Percentiles rank a stretch among this genome's conserved stretches.
These are phyloP conservation scores for Leccinum aurantiacum DNA, from an alignment of 768 basidiomycete species.

Conservation along the genomic window DNA sequence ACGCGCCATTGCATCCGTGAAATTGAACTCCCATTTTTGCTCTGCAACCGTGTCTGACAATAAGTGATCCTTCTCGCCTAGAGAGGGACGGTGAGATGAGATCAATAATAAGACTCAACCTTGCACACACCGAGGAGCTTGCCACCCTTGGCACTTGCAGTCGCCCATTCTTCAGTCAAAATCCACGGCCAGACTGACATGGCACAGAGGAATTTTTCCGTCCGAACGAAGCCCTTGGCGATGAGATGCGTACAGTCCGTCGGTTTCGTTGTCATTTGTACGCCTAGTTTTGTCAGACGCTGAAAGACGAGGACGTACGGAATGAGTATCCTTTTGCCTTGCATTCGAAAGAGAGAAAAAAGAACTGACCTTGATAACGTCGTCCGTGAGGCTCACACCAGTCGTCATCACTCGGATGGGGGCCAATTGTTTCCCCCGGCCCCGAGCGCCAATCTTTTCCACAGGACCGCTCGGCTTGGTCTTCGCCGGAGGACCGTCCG, in stretches of 20 bases:
- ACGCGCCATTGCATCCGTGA: constrained; percentile 57
- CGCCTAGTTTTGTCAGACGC: constrained; percentile 66
- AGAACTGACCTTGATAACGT: constrained; percentile 54
- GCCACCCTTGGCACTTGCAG: constrained; percentile 52
- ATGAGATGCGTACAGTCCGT: constrained; percentile 80
- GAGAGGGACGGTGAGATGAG: not conserved
- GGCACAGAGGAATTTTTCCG: constrained; percentile 86
- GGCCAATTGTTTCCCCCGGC: constrained; percentile 1
- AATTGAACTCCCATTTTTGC: constrained; percentile 61
- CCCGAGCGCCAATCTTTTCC: constrained; percentile 16
- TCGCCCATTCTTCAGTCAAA: constrained; percentile 69
- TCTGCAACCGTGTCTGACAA: constrained; percentile 65
- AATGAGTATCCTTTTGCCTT: not conserved
- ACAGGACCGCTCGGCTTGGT: constrained; percentile 1
- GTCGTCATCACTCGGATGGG: constrained; percentile 65
- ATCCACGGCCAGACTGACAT: constrained; percentile 62
- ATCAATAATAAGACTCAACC: not conserved
- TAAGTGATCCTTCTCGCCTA: constrained; percentile 64
- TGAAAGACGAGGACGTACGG: constrained; percentile 25
- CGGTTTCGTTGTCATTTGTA: constrained; percentile 57
- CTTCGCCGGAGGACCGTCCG: constrained; percentile 1
- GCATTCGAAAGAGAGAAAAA: not conserved
- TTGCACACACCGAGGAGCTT: constrained; percentile 59
- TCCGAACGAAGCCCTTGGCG: constrained; percentile 66
- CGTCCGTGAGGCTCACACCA: constrained; percentile 55